These are phyloP conservation scores for Fusarium newnesense DNA, from an alignment of 2,329 filamentous ascomycete species.

Conservation along the genomic window DNA sequence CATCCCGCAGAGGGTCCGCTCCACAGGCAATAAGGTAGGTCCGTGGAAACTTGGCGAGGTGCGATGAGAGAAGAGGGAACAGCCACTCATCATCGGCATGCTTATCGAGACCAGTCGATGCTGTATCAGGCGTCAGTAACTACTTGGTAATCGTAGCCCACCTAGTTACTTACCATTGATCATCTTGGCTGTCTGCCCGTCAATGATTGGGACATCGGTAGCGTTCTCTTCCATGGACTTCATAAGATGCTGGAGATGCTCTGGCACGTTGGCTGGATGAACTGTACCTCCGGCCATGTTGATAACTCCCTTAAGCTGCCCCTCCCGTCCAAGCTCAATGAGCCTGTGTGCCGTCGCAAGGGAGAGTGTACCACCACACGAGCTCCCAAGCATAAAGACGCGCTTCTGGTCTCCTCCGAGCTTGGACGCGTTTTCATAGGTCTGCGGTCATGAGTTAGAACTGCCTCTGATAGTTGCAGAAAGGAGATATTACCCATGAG, in stretches of 20 bases:
- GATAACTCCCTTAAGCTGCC: neutral
- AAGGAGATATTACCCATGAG: neutral
- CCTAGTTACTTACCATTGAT: fast-evolving
- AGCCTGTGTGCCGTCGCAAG: fast-evolving
- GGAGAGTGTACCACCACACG: fast-evolving
- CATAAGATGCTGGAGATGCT: neutral
- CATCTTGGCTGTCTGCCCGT: neutral
- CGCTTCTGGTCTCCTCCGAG: fast-evolving
- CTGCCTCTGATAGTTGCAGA: too few relatives aligned
- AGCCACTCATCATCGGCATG: neutral
- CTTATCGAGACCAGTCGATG: neutral
- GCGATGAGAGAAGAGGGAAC: neutral
- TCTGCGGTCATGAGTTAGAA: neutral
- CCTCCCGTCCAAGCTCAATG: fast-evolving
- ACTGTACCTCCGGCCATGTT: neutral
- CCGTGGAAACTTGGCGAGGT: neutral
- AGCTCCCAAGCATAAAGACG: fast-evolving
- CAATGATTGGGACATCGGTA: neutral
- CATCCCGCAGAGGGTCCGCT: neutral
- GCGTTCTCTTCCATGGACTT: neutral
- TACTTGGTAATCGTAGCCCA: fast-evolving
- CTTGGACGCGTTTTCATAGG: neutral
- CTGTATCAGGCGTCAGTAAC: fast-evolving
- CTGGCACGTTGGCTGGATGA: neutral
- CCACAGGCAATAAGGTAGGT: neutral